phyloP scores from a whole-genome alignment of 2,329 filamentous ascomycete genomes.

The Byssochlamys sp. region DNA sequence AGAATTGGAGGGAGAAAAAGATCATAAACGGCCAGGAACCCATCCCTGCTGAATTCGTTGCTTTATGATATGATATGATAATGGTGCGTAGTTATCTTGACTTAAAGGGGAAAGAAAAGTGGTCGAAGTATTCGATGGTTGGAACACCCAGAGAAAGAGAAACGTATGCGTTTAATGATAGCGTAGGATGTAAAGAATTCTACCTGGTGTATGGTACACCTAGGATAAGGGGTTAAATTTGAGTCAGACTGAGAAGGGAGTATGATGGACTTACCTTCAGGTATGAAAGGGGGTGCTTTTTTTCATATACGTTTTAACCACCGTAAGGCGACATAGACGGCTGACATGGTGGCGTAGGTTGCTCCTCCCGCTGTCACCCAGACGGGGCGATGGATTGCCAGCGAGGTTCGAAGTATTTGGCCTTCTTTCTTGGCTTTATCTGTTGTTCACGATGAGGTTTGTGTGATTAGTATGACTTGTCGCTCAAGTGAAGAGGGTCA shows the following conservation, averaged over 20 bases:
- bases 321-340: slow-evolving; percentile 22
- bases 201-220: not conserved
- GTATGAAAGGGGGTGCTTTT: not conserved
- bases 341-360: slow-evolving; percentile 22
- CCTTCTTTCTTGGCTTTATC: not conserved
- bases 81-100: no score
- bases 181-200: not conserved
- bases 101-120: no score
- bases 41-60: no score
- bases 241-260: not conserved
- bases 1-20: no score
- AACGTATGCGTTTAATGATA: not conserved
- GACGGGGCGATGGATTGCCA: slow-evolving; percentile 23
- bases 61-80: no score
- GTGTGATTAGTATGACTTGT: not conserved
- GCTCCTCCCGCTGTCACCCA: slow-evolving; percentile 23
- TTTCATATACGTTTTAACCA: slow-evolving; percentile 17
- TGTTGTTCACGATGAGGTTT: not conserved
- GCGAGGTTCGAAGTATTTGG: slow-evolving; percentile 8
- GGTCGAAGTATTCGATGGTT: no score
- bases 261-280: not conserved
- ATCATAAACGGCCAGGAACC: no score
- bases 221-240: not conserved
- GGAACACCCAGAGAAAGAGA: no score
- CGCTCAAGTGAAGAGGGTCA: not conserved